Evolutionary conservation across 495 filamentous ascomycete species (phyloP), one percentile per base, ranked within the genome.

Genomic region (Penicillium daleae): DNA sequence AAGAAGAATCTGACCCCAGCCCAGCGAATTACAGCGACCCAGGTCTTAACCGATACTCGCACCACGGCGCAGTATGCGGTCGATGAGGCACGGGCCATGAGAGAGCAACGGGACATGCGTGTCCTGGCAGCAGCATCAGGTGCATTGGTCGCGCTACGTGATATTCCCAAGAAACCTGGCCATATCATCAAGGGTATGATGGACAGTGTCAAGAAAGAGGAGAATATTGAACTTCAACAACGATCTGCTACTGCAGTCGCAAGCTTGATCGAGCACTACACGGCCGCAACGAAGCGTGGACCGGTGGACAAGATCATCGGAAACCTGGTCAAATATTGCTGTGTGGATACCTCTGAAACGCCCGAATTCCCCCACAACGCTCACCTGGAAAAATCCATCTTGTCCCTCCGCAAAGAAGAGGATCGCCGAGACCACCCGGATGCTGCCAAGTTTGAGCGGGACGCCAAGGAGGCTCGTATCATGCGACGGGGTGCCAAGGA

Each of bases 151-250:
- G 90, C 92, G n/a, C 85, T 97, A 72, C 86, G 86, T 32, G 83
- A 90, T 27, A 81, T 96, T 4, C 93, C 96, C 4, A 97, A 96
- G 82, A 97, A 95, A 70, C 91, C 95, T 15, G 90, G 88, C 56
- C 82, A 86, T 35, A 87, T 96, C 19, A 97, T 99, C 77, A 97
- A 96, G 76, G 89, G 87, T 21, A 90, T 97, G 75, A 99, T 98
- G 94, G 95, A 99, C 67, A 97, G 93, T 71, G 86, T 98, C 73
- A 98, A 98, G 79, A 85, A 86, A 32, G 95, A 99, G 75, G 94
- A 98, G 68, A 97, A 94, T 66, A 71, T 89, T 35, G 92, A 97
- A 64, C 81, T 99, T 39, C 95, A 99, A 71, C 86, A 87, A 65
- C 91, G 94, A 29, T 97, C 96, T 26, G 92, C 93, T 8, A 83